Conservation (phyloP, 306 rosid genomes). For the Castanea crenata region DNA sequence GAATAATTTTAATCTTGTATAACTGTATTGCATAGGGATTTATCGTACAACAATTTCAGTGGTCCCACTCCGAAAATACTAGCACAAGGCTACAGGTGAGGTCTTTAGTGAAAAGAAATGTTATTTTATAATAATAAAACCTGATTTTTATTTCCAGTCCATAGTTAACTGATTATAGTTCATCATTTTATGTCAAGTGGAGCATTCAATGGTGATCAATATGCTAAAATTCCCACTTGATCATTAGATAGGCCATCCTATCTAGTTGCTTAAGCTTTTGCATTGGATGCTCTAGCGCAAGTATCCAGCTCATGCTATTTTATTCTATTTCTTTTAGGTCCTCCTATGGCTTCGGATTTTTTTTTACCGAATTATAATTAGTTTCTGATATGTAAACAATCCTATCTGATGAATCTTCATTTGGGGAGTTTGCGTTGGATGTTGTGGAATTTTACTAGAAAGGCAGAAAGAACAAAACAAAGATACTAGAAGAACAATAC, state of each 20-base stretch:
- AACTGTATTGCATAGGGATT: slow-evolving; percentile 54
- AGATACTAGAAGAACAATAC: background rate
- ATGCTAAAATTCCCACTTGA: background rate
- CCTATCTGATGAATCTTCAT: background rate
- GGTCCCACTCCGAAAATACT: slow-evolving; percentile 85
- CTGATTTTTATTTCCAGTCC: background rate
- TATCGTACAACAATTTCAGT: slow-evolving; percentile 90
- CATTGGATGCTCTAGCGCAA: background rate
- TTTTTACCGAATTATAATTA: background rate
- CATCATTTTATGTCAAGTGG: background rate
- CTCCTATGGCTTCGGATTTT: background rate
- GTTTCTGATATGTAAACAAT: background rate
- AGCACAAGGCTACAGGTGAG: slow-evolving; percentile 92
- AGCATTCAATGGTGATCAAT: background rate
- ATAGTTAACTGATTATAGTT: background rate
- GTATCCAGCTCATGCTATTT: background rate
- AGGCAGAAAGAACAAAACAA: background rate
- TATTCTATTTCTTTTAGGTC: background rate
- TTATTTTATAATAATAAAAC: background rate
- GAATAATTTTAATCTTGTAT: slow-evolving; percentile 7
- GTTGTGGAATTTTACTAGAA: background rate
- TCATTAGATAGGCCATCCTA: background rate
- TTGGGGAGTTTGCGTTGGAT: background rate
- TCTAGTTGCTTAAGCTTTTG: background rate
- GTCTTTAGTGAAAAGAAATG: slow-evolving; percentile 6